These are phyloP conservation scores for Carex sylvatica DNA, from an alignment of 202 grass and related monocot species.

Conservation along the genomic window DNA sequence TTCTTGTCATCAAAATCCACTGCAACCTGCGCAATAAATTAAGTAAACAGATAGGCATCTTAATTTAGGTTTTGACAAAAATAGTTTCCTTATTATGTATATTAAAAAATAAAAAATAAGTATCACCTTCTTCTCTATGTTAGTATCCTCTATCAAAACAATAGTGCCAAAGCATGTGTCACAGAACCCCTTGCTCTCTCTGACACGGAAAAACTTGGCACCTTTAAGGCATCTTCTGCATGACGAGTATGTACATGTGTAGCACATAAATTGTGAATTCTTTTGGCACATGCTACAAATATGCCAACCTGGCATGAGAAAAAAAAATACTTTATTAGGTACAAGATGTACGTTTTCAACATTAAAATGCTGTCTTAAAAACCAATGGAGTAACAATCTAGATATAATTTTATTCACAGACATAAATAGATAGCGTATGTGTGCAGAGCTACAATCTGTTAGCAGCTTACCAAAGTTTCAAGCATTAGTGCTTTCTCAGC, in stretches of 20 bases:
- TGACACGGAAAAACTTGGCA: constrained; percentile 79
- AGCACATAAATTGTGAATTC: constrained; percentile 84
- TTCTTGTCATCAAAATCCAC: constrained; percentile 95
- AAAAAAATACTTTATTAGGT: constrained; percentile 15
- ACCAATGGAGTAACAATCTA: not conserved
- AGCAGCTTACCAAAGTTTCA: not conserved
- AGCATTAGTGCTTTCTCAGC: not conserved
- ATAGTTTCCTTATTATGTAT: not conserved
- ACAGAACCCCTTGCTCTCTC: constrained; percentile 86
- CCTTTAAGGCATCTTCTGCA: constrained; percentile 79
- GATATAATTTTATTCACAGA: not conserved
- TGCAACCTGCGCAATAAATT: constrained; percentile 46
- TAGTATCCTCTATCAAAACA: constrained; percentile 67
- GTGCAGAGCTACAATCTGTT: not conserved
- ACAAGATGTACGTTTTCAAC: not conserved
- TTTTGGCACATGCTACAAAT: constrained; percentile 97
- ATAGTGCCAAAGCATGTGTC: constrained; percentile 86
- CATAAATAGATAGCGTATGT: not conserved
- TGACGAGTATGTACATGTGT: constrained; percentile 88
- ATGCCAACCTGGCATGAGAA: constrained; percentile 79
- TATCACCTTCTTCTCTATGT: constrained; percentile 49
- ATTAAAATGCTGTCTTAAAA: not conserved
- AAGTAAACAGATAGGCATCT: constrained; percentile 5
- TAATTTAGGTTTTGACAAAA: constrained; percentile 16
- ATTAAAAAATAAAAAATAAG: constrained; percentile 8